Evolutionary conservation across 148 eudicot species (phyloP), one percentile per base, ranked within the genome.

Genomic region (Nyssa sinensis): DNA sequence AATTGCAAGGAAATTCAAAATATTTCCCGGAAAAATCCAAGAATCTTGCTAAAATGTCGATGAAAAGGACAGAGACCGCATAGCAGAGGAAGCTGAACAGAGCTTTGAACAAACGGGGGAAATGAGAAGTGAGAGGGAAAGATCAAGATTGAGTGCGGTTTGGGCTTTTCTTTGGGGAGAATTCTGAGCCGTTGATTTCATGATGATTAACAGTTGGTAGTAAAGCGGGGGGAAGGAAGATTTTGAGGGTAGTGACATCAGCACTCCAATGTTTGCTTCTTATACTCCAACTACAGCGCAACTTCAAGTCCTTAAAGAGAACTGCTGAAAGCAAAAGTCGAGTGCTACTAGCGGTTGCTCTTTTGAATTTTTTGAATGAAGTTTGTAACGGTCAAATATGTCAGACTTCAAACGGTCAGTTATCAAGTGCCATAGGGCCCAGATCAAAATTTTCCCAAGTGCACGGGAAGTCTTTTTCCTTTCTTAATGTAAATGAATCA

Each of bases 301-400:
- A 39, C 27, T n/a, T 9, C 4, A n/a, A 25, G 28, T 69, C 70
- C 8, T 57, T 49, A n/a, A n/a, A 59, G 62, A 14, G 28, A n/a
- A 34, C 44, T 68, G 47, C 25, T 31, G 65, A 70, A 51, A 80
- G 76, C 30, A 30, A 66, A 66, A 59, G 6, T 1, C 32, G 71
- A 61, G 51, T 75, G 81, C 17, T 59, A 27, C 5, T 74, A 64
- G 32, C 8, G 16, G 16, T 32, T 66, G 31, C 3, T 16, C 39
- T 10, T 35, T 76, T 78, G 67, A 82, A 71, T 37, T 28, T 76
- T 70, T 66, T 59, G 59, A 74, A 73, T 71, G 35, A 24, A 41
- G 69, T 78, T 65, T 84, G 84, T 82, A 87, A 87, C 90, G 90
- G 90, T 87, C 88, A 80, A 81, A 70, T 77, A 34, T 64, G 70